Evolutionary conservation across 139 green algal species (phyloP).

Genomic region (Tetraselmis striata): DNA sequence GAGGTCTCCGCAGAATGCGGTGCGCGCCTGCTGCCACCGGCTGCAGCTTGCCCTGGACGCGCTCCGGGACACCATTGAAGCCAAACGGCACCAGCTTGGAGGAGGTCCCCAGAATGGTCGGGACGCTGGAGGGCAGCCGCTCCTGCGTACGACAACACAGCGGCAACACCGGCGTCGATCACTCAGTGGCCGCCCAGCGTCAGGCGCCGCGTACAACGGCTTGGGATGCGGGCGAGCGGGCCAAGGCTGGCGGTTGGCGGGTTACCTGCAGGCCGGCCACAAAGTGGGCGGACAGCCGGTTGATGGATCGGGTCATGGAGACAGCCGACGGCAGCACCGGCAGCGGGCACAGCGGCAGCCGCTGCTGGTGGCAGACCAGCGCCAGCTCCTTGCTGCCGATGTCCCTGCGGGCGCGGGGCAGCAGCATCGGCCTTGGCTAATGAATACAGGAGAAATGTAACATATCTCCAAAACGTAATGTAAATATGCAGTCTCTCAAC

Average conservation of each 20-base stretch:
- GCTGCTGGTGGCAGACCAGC: neutral
- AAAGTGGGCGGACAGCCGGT: slow-evolving; percentile 44
- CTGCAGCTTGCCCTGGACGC: neutral
- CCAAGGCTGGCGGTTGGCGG: neutral
- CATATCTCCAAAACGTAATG: too few relatives aligned
- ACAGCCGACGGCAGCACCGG: neutral
- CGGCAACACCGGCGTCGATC: neutral
- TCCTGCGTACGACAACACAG: slow-evolving; percentile 30
- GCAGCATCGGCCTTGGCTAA: too few relatives aligned
- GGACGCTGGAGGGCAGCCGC: slow-evolving; percentile 45
- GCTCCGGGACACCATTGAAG: neutral
- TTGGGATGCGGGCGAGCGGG: too few relatives aligned
- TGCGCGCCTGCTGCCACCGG: too few relatives aligned
- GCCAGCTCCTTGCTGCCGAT: neutral
- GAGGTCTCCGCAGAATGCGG: too few relatives aligned
- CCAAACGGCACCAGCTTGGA: slow-evolving; percentile 22
- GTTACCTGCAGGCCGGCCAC: slow-evolving; percentile 30
- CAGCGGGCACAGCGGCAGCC: neutral
- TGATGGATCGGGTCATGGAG: slow-evolving; percentile 27
- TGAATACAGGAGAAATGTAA: too few relatives aligned
- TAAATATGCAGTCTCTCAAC: too few relatives aligned
- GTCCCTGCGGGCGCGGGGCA: neutral
- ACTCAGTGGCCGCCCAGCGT: neutral
- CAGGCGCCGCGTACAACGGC: neutral
- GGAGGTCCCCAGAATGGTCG: slow-evolving; percentile 45